phyloP scores from a whole-genome alignment of 192 early-diverging fungal species.

The Coemansia sp. region DNA sequence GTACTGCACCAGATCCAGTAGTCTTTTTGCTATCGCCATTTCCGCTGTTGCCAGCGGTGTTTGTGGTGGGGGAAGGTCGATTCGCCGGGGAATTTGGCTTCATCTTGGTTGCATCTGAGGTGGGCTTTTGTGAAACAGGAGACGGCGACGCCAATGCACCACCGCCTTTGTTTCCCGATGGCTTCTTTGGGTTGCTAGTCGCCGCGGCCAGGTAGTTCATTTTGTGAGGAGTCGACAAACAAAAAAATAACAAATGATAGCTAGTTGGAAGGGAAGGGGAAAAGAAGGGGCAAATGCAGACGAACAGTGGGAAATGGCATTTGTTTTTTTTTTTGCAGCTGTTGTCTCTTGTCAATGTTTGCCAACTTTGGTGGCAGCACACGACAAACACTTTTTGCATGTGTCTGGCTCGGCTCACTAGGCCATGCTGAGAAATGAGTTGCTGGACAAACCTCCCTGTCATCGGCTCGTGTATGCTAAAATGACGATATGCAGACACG shows the following conservation, averaged over 20 bases:
- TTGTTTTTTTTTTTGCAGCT: too few relatives aligned
- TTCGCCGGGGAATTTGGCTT: constrained; percentile 19
- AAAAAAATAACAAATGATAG: not conserved
- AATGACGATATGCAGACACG: too few relatives aligned
- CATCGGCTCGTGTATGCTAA: too few relatives aligned
- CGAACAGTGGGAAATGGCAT: not conserved
- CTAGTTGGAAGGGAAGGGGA: not conserved
- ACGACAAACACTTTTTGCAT: too few relatives aligned
- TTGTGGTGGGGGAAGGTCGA: constrained; percentile 3
- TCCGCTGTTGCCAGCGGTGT: not conserved
- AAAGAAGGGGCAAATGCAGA: not conserved
- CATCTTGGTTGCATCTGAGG: constrained; percentile 38
- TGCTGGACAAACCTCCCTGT: too few relatives aligned
- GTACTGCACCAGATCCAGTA: not conserved
- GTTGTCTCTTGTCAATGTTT: too few relatives aligned
- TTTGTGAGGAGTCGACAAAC: not conserved
- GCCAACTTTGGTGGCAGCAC: too few relatives aligned
- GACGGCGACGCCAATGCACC: not conserved
- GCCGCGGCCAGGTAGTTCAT: constrained; percentile 55
- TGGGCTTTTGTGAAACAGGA: constrained; percentile 6
- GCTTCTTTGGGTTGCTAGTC: constrained; percentile 41
- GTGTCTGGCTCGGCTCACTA: too few relatives aligned
- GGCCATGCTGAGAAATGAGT: too few relatives aligned
- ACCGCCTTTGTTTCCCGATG: constrained; percentile 11
- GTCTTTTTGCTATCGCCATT: constrained; percentile 2